Base-by-base conservation (phyloP, 108 stramenopile species). In the Skeletonema menzelii region DNA sequence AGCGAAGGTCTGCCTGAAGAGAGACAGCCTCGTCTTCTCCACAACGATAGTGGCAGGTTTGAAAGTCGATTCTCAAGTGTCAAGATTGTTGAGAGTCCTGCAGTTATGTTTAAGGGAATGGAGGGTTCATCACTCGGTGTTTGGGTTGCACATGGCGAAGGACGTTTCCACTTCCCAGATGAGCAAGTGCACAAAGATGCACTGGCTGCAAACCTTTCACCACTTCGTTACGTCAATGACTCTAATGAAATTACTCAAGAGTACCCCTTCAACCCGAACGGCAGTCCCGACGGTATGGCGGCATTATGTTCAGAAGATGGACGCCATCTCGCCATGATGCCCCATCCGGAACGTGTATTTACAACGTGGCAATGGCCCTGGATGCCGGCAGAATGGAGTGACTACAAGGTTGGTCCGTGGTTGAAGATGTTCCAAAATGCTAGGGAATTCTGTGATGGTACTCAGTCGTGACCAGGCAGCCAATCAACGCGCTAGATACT, bases 381-480 rank as follows among this genome's bases (percentile, higher is more conserved):
- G 95, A 88, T 87, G 80, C 99, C 99, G 38, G 77, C 79, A 37
- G 96, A 92, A 53, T 97, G 97, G 96, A 84, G 83, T 46, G 82
- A 82, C 62, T 85, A 82, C 63, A 74, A 86, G 64, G 91, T 85
- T 40, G 87, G 94, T 27, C 98, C 99, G 1, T 99, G 99, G 99
- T 82, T 98, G n/a, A 93, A 91, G 69, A 96, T 99, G 96, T 99
- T 99, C 86, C 97, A 99, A 84, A 99, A 99, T 81, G 99, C 99
- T 26, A 87, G 95, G 56, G 70, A 73, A n/a, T 99, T 97, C 83
- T 98, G 97, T 74, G 96, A 96, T 53, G 19, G 8, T 22, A 53
- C 49, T 53, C 49, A 53, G 24, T 53, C 49, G 49, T 53, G 49
- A 53, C 49, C 22, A 53, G 49, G 22, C 20, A 53, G 49, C 40